Conservation (phyloP, 1,139 yeast species). For the Yamadazyma atlantica region DNA sequence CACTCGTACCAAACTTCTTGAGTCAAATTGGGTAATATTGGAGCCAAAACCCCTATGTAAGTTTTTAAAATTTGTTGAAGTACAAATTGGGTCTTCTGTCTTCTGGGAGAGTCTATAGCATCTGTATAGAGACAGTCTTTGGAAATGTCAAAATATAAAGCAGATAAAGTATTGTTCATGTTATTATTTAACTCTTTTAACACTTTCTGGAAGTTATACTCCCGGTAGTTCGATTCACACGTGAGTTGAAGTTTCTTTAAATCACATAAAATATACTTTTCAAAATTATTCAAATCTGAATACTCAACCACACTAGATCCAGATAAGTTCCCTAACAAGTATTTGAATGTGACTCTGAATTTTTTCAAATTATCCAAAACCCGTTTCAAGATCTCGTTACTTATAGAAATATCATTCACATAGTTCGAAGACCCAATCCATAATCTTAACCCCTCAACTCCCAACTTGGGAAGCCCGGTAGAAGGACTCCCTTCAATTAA, state of each 20-base stretch:
- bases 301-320: constrained; percentile 23
- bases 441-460: constrained; percentile 86
- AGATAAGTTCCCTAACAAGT: constrained; percentile 77
- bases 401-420: constrained; percentile 74
- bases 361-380: constrained; percentile 82
- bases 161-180: constrained; percentile 72
- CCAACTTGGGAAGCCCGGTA: constrained; percentile 63
- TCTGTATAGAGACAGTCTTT: constrained; percentile 88
- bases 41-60: constrained; percentile 68
- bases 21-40: constrained; percentile 77
- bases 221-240: constrained; percentile 47
- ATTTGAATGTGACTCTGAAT: constrained; percentile 77
- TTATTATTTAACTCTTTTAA: constrained; percentile 65
- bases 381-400: constrained; percentile 69
- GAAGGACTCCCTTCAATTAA: constrained; percentile 67
- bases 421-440: constrained; percentile 92
- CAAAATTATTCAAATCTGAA: constrained; percentile 53
- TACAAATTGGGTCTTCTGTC: constrained; percentile 73
- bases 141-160: constrained; percentile 81
- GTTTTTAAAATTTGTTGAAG: constrained; percentile 59
- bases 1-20: constrained; percentile 84
- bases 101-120: constrained; percentile 38
- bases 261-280: constrained; percentile 60
- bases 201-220: constrained; percentile 67
- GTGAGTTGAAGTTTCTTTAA: constrained; percentile 48